Evolutionary conservation across 2,329 filamentous ascomycete genomes (phyloP).

Genomic region (Plectosphaerella sp.): DNA sequence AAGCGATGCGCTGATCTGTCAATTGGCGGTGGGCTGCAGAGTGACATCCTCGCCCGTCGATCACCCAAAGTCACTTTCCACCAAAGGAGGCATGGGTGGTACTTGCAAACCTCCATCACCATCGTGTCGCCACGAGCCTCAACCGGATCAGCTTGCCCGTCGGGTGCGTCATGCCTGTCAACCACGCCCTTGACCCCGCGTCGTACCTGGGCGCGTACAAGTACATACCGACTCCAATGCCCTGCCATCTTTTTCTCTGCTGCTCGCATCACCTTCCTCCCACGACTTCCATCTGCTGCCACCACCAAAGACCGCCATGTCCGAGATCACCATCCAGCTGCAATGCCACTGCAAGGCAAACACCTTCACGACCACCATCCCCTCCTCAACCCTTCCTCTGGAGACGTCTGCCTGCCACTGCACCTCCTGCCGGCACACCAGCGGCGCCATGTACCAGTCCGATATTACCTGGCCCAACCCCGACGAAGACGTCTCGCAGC

Average conservation of each 20-base stretch:
- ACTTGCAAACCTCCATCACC: no score
- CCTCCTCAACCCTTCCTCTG: conserved; percentile 33
- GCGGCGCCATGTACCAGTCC: conserved; percentile 34
- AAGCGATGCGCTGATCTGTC: no score
- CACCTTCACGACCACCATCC: conserved; percentile 28
- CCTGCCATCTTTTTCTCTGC: neutral
- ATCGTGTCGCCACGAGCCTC: no score
- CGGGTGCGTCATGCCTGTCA: neutral
- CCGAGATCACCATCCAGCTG: neutral
- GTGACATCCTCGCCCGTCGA: no score
- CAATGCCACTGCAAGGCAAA: conserved; percentile 42
- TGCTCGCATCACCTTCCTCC: neutral
- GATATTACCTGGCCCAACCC: conserved; percentile 31
- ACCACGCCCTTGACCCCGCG: neutral
- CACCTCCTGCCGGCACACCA: conserved; percentile 40
- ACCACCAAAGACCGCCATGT: neutral
- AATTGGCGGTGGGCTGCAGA: no score
- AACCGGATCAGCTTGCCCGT: neutral
- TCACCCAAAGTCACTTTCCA: no score
- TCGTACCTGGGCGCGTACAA: no score
- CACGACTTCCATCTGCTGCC: neutral
- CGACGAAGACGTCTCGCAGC: conserved; percentile 17
- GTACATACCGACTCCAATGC: neutral
- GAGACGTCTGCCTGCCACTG: conserved; percentile 37
- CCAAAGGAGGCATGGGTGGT: no score